A percentile compares a stretch with the other conserved stretches of the same genome.
These are phyloP conservation scores for Pinus tabuliformis DNA, from an alignment of 75 land plant species.

Conservation along the genomic window DNA sequence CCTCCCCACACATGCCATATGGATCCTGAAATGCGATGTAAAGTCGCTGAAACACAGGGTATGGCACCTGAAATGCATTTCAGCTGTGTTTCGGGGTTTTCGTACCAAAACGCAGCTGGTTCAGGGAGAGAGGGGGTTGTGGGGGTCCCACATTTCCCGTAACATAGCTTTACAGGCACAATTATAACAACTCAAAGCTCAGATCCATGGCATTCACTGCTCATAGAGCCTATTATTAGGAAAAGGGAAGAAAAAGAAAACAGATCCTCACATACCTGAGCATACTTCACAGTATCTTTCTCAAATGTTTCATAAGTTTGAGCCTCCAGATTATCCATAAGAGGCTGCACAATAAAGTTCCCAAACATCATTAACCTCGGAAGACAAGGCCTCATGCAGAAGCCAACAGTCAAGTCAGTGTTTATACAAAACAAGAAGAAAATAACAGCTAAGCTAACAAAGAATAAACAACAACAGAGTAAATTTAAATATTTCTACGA, in stretches of 20 bases:
- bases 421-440: neutral
- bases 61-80: too few species aligned
- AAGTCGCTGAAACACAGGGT: too few species aligned
- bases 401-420: neutral
- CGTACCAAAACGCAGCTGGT: too few species aligned
- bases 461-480: conserved; percentile 2
- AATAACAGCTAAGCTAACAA: neutral
- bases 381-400: neutral
- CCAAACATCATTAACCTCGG: neutral
- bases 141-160: too few species aligned
- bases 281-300: conserved; percentile 85
- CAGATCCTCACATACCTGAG: conserved; percentile 47
- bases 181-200: neutral
- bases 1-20: too few species aligned
- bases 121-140: too few species aligned
- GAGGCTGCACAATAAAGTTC: conserved; percentile 58
- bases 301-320: conserved; percentile 99
- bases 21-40: too few species aligned
- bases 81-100: too few species aligned
- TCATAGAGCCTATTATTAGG: neutral
- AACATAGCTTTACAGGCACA: neutral
- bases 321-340: conserved; percentile 99
- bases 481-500: neutral
- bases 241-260: neutral
- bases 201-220: neutral